Percentiles rank a stretch among this genome's conserved stretches.
These are phyloP conservation scores for Candida labiduridarum DNA, from an alignment of 1,139 yeast genomes.

Conservation along the genomic window DNA sequence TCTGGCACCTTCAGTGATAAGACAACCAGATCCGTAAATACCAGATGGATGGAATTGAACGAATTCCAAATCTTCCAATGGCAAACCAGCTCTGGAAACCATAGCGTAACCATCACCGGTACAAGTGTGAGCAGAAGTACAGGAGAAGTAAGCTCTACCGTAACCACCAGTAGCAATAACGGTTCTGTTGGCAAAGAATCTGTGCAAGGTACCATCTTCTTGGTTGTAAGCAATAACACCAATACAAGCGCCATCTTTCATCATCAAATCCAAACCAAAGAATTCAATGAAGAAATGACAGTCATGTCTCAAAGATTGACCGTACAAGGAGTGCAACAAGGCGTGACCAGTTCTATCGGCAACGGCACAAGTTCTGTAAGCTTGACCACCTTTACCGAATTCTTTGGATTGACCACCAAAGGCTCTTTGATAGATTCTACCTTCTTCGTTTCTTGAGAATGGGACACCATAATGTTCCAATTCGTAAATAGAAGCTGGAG, in stretches of 20 bases:
- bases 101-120: slow-evolving; percentile 99
- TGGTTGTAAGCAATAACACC: slow-evolving; percentile 98
- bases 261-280: slow-evolving; percentile 92
- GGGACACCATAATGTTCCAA: slow-evolving; percentile 98
- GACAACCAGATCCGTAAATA: slow-evolving; percentile 97
- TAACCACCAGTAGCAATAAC: slow-evolving; percentile 98
- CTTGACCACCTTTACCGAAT: slow-evolving; percentile 98
- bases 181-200: slow-evolving; percentile 96
- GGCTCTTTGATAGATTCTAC: slow-evolving; percentile 97
- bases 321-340: slow-evolving; percentile 90
- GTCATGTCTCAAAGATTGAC: slow-evolving; percentile 95
- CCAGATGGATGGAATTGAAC: slow-evolving; percentile 99
- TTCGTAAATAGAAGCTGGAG: slow-evolving; percentile 94
- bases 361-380: slow-evolving; percentile 98
- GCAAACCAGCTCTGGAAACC: slow-evolving; percentile 98
- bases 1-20: slow-evolving; percentile 98
- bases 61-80: slow-evolving; percentile 95
- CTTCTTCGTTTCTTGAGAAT: slow-evolving; percentile 95
- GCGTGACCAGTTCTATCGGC: slow-evolving; percentile 99
- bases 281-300: slow-evolving; percentile 97
- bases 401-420: slow-evolving; percentile 98
- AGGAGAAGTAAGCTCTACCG: slow-evolving; percentile 97
- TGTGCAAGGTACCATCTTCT: slow-evolving; percentile 97
- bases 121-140: slow-evolving; percentile 99
- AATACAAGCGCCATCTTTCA: slow-evolving; percentile 95